These are phyloP conservation scores for Trichomonascaceae sp. DNA, from an alignment of 1,139 yeast genomes.

Conservation along the genomic window DNA sequence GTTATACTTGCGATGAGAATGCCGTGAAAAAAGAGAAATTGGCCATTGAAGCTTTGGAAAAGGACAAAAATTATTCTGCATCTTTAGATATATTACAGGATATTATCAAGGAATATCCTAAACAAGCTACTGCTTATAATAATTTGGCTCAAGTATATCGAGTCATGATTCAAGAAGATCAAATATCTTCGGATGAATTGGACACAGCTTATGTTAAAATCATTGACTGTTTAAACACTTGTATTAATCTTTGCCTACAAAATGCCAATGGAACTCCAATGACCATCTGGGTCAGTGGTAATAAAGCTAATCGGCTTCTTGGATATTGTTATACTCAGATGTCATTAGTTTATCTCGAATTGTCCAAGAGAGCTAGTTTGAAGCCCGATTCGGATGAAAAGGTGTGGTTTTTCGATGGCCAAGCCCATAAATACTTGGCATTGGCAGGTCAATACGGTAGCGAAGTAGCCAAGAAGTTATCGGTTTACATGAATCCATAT, in stretches of 20 bases:
- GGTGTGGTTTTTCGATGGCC: slow-evolving; percentile 27
- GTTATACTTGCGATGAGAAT: not conserved
- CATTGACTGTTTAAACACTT: not conserved
- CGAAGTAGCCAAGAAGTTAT: slow-evolving; percentile 24
- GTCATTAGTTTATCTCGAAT: not conserved
- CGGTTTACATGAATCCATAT: slow-evolving; percentile 30
- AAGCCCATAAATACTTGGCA: slow-evolving; percentile 26
- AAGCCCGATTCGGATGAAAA: not conserved
- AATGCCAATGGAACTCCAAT: not conserved
- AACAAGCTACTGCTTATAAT: slow-evolving; percentile 32
- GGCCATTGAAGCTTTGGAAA: slow-evolving; percentile 21
- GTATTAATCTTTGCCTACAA: not conserved
- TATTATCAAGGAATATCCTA: slow-evolving; percentile 23
- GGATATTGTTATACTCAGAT: slow-evolving; percentile 2
- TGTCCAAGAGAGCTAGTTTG: slow-evolving; percentile 2
- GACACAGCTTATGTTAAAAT: not conserved
- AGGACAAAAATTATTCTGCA: slow-evolving; percentile 10
- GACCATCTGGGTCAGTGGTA: not conserved
- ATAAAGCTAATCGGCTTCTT: not conserved
- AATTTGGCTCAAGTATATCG: slow-evolving; percentile 31
- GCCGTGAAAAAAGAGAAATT: slow-evolving; percentile 18
- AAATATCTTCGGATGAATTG: not conserved
- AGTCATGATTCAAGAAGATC: slow-evolving; percentile 1
- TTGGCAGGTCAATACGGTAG: slow-evolving; percentile 30
- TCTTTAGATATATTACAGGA: slow-evolving; percentile 21